These are phyloP conservation scores for Clonostachys solani DNA, from an alignment of 2,329 filamentous ascomycete species.

Conservation along the genomic window DNA sequence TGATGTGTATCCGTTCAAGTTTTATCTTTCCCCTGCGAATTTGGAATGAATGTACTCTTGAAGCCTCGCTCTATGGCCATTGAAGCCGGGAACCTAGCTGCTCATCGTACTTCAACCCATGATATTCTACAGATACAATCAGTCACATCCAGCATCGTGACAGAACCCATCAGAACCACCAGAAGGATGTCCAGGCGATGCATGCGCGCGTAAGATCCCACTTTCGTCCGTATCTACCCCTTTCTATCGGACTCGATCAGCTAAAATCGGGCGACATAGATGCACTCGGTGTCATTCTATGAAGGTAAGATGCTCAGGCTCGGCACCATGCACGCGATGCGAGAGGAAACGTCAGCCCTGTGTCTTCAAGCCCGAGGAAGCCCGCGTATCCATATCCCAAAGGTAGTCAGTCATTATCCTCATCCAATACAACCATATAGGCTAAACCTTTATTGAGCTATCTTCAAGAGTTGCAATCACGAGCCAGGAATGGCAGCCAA, in stretches of 20 bases:
- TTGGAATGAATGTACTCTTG: too few relatives aligned
- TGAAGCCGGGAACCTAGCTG: too few relatives aligned
- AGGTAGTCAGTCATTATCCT: background rate
- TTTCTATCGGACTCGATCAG: too few relatives aligned
- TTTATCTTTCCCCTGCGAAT: too few relatives aligned
- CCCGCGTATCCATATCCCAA: constrained; percentile 2
- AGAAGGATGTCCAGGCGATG: background rate
- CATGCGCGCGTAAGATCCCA: constrained; percentile 1
- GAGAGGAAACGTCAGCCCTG: constrained; percentile 1
- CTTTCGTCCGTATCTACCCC: background rate
- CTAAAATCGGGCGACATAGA: background rate
- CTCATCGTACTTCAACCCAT: too few relatives aligned
- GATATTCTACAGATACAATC: too few relatives aligned
- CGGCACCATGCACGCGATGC: constrained; percentile 1
- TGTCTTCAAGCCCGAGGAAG: constrained; percentile 2
- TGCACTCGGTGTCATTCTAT: constrained; percentile 3
- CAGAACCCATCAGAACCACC: background rate
- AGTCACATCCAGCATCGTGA: too few relatives aligned
- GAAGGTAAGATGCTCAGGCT: constrained; percentile 3
- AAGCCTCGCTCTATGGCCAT: too few relatives aligned
- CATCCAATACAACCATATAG: background rate
- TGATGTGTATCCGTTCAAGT: too few relatives aligned
- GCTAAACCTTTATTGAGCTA: background rate
- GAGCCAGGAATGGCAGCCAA: background rate
- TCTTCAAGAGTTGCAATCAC: background rate